Percentiles rank a stretch among this genome's conserved stretches.
These are phyloP conservation scores for Eucalyptus erythrocorys DNA, from an alignment of 345 rosid species.

Conservation along the genomic window DNA sequence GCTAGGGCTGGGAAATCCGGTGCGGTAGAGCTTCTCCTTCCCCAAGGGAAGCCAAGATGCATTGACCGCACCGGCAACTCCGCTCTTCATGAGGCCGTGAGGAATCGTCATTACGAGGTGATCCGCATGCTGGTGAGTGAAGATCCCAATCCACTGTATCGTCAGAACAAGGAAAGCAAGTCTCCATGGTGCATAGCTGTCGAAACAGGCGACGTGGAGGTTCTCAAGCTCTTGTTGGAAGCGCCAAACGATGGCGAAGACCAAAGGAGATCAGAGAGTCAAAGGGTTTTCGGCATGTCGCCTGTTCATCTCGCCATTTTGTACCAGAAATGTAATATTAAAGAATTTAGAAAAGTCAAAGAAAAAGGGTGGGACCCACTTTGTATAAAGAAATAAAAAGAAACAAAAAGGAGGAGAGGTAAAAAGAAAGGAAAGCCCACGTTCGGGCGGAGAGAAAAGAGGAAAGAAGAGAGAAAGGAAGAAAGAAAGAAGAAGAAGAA, in stretches of 20 bases:
- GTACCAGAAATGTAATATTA: not conserved
- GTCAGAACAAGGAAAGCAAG: not conserved
- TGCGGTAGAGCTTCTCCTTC: not conserved
- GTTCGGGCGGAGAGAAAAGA: too few relatives aligned
- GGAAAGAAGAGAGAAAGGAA: too few relatives aligned
- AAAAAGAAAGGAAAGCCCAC: too few relatives aligned
- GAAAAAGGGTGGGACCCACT: too few relatives aligned
- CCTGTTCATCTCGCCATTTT: not conserved
- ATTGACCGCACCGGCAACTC: not conserved
- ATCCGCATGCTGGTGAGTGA: not conserved
- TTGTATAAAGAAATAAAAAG: too few relatives aligned
- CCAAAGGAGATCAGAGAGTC: too few relatives aligned
- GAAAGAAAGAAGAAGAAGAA: too few relatives aligned
- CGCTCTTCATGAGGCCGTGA: not conserved
- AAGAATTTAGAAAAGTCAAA: too few relatives aligned
- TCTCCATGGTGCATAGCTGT: not conserved
- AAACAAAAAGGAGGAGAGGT: too few relatives aligned
- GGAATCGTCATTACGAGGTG: not conserved
- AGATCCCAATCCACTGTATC: not conserved
- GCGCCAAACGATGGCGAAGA: too few relatives aligned
- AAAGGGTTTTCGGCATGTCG: too few relatives aligned
- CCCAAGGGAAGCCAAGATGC: not conserved
- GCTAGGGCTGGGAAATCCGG: not conserved
- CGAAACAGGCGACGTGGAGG: not conserved
- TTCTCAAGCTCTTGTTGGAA: not conserved